phyloP scores from a whole-genome alignment of 2,329 filamentous ascomycete species.

The Aspergillus sp. region DNA sequence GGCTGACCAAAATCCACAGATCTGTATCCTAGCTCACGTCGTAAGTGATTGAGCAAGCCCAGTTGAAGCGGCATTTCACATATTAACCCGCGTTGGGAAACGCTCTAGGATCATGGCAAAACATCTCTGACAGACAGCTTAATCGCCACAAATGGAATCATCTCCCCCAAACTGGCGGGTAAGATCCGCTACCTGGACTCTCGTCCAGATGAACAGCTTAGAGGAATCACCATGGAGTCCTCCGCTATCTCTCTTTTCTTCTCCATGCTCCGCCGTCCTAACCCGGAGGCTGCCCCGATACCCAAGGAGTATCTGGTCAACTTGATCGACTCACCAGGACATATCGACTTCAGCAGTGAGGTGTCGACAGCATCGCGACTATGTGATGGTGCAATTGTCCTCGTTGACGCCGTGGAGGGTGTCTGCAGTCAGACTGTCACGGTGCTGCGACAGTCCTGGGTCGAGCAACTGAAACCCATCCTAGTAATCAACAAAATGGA shows the following conservation, averaged over 20 bases:
- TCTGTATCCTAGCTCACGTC: constrained; percentile 92
- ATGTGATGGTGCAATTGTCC: constrained; percentile 86
- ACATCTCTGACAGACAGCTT: constrained; percentile 93
- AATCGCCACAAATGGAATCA: constrained; percentile 98
- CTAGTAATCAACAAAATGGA: constrained; percentile 99
- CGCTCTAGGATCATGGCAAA: constrained; percentile 78
- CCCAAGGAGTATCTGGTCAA: constrained; percentile 92
- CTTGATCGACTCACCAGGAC: constrained; percentile 92
- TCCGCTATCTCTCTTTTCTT: constrained; percentile 96
- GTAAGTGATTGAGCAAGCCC: constrained; percentile 40
- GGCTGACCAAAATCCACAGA: constrained; percentile 47
- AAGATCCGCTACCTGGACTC: constrained; percentile 98
- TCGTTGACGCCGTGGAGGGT: constrained; percentile 94
- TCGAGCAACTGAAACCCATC: constrained; percentile 87
- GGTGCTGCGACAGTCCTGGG: constrained; percentile 88
- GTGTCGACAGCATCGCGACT: constrained; percentile 91
- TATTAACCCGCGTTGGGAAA: constrained; percentile 7
- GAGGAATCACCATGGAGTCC: constrained; percentile 99
- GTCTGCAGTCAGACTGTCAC: constrained; percentile 98
- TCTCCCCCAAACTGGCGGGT: constrained; percentile 91
- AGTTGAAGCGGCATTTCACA: background rate
- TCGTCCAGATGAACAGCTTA: constrained; percentile 85
- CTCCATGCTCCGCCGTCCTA: constrained; percentile 70
- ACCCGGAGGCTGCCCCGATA: constrained; percentile 59
- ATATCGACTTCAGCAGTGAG: constrained; percentile 98